phyloP scores from a whole-genome alignment of 495 filamentous ascomycete genomes.

The Neurospora intermedia region DNA sequence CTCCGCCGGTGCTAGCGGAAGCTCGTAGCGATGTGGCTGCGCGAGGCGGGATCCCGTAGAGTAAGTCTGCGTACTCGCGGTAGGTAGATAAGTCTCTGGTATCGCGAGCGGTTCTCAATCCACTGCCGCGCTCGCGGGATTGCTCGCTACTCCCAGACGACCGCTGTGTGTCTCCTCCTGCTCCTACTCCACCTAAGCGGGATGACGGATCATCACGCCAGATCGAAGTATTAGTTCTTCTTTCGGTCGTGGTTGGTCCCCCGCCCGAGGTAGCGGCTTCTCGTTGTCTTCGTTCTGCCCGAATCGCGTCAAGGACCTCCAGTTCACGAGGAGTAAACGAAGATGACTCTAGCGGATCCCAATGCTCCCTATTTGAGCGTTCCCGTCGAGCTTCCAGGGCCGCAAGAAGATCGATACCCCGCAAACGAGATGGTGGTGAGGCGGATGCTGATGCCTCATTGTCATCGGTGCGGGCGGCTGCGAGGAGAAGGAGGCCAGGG shows the following conservation, averaged over 20 bases:
- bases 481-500: constrained; percentile 25
- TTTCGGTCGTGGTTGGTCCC: neutral
- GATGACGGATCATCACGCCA: neutral
- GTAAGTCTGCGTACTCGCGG: neutral
- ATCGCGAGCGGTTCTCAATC: neutral
- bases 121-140: neutral
- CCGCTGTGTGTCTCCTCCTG: neutral
- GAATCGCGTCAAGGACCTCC: neutral
- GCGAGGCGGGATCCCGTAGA: neutral
- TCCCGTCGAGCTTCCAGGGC: neutral
- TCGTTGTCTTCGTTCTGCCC: neutral
- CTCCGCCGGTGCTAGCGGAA: neutral
- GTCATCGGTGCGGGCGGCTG: neutral
- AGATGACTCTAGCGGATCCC: constrained; percentile 2
- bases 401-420: neutral
- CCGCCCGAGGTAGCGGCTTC: neutral
- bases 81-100: neutral
- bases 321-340: neutral
- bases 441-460: neutral
- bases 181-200: neutral
- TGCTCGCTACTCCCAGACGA: neutral
- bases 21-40: neutral
- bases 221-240: neutral
- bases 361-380: constrained; percentile 10
- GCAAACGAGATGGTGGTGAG: neutral